Evolutionary conservation across 208 protist species (phyloP), one percentile per base, ranked within the genome.

Genomic region (Trypanosoma grayi): DNA sequence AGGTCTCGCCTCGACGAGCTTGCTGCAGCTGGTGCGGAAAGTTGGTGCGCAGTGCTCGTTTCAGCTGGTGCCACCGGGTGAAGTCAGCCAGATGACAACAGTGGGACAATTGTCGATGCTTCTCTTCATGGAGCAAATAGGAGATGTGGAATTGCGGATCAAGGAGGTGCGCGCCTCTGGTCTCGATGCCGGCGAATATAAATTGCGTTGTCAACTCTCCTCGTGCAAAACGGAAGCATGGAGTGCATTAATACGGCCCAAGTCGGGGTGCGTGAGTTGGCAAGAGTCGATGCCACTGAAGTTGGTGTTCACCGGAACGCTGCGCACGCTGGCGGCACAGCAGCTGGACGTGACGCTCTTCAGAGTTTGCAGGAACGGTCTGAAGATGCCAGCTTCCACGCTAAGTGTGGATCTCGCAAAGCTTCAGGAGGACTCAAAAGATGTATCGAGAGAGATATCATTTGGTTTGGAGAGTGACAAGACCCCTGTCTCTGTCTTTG

Each of bases 111-210:
- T 63, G 18, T 63, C 58, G 11, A 8, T 43, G 3, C 45, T 25
- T 44, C 27, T 66, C 50, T 34, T 25, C 24, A 57, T 66, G 46
- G 40, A 57, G 16, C 60, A 66, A 31, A 37, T 55, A 1, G 33
- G 48, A 13, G 36, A 47, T 57, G 33, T 50, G 0, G 50, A 46
- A 40, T 0, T 66, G 18, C 46, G 39, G 27, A 24, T 66, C 8
- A 50, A 40, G 13, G 22, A 56, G 27, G 4, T 66, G 27, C 34
- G 50, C 27, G 60, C 34, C 16, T 66, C 48, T 37, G 60, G 50
- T 20, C 3, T 66, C 14, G 40, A 39, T 11, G 27, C 4, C 30
- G 46, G 60, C 6, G 45, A 39, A 7, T 66, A 66, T 36, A 37
- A 25, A 27, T 27, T 66, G 25, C 36, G 25, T 6, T 66, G 37